phyloP scores from a whole-genome alignment of 495 filamentous ascomycete species.

The Daldinia bambusicola region DNA sequence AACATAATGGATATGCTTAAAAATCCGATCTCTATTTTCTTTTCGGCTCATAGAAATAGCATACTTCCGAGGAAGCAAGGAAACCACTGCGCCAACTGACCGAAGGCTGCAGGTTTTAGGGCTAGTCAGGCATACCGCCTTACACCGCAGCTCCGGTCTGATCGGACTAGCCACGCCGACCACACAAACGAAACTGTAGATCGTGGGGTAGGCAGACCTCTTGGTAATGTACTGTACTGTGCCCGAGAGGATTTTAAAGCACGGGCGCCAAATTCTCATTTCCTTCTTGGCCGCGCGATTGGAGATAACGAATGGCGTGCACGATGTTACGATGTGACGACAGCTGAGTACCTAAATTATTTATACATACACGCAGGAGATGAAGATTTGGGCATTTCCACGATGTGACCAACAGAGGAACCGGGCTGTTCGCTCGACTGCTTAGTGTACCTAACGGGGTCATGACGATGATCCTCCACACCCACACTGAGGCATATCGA shows the following conservation, averaged over 20 bases:
- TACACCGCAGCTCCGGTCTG: conserved; percentile 19
- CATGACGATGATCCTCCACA: conserved; percentile 35
- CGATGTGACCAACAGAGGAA: conserved; percentile 14
- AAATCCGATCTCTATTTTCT: neutral
- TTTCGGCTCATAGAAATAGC: neutral
- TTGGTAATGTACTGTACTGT: neutral
- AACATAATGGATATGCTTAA: too few species aligned
- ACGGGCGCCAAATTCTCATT: neutral
- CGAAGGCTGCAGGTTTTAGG: conserved; percentile 9
- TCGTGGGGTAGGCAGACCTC: neutral
- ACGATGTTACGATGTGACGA: conserved; percentile 43
- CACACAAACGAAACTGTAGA: neutral
- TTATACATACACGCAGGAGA: conserved; percentile 6
- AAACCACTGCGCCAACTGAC: neutral
- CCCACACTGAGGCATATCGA: conserved; percentile 18
- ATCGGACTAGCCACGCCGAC: conserved; percentile 8
- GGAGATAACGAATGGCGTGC: neutral
- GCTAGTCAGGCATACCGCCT: conserved; percentile 4
- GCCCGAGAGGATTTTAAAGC: neutral
- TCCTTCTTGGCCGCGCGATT: conserved; percentile 7
- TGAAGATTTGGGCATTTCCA: conserved; percentile 20
- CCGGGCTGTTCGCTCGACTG: conserved; percentile 3
- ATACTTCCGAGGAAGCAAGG: neutral
- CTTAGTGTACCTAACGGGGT: conserved; percentile 23
- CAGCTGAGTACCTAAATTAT: conserved; percentile 7